phyloP scores from a whole-genome alignment of 2,329 filamentous ascomycete genomes.

The Berkeleyomyces rouxiae region DNA sequence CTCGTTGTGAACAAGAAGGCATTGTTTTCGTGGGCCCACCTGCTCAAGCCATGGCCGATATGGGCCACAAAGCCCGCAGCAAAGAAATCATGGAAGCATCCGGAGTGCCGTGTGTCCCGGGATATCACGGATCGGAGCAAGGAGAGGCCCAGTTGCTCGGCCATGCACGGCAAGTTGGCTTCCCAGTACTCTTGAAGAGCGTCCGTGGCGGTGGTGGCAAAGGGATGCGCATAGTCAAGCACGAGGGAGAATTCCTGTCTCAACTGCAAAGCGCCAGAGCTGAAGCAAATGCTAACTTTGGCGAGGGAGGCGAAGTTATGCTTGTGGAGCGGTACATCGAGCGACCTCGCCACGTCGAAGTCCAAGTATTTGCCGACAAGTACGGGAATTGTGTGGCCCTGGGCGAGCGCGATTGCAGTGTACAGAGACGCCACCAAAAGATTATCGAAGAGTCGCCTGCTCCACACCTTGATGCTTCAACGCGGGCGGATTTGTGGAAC shows the following conservation, averaged over 20 bases:
- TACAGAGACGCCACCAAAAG: conserved; percentile 79
- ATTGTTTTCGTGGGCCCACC: conserved; percentile 91
- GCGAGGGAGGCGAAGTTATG: conserved; percentile 62
- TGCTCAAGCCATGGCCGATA: conserved; percentile 62
- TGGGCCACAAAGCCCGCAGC: conserved; percentile 84
- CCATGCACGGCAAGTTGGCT: conserved; percentile 54
- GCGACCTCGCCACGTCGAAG: conserved; percentile 69
- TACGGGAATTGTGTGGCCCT: conserved; percentile 66
- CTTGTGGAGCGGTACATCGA: conserved; percentile 73
- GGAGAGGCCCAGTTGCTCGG: conserved; percentile 41
- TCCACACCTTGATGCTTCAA: conserved; percentile 43
- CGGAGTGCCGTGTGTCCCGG: conserved; percentile 91
- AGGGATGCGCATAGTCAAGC: conserved; percentile 61
- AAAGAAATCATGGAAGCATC: conserved; percentile 95
- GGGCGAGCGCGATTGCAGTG: conserved; percentile 75
- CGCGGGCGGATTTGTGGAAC: conserved; percentile 46
- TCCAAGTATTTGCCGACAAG: conserved; percentile 77
- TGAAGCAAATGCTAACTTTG: conserved; percentile 64
- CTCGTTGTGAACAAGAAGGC: conserved; percentile 74
- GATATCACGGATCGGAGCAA: conserved; percentile 83
- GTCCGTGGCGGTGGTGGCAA: conserved; percentile 70
- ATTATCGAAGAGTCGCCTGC: conserved; percentile 80
- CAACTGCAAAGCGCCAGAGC: conserved; percentile 58
- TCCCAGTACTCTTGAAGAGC: conserved; percentile 63
- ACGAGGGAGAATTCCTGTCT: conserved; percentile 49